Base-by-base conservation (phyloP, 192 early-diverging fungal genomes). In the Chytriomyces sp. region DNA sequence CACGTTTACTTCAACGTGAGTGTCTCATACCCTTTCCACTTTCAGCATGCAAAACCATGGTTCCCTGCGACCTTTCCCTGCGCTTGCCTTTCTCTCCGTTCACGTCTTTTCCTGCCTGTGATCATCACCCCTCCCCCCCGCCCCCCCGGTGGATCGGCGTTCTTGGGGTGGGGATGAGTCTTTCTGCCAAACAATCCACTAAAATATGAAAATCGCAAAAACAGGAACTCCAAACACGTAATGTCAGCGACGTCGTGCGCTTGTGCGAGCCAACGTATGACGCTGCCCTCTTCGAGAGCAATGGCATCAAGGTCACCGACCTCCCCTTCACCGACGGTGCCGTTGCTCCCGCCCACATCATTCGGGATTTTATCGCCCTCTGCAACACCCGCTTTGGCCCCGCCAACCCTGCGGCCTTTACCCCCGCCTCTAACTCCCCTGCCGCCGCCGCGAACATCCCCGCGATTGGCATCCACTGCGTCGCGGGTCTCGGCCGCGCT, bases 401-500 rank as follows among this genome's bases (percentile, higher is more conserved):
- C 39, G 77, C 32, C 30, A 22, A 84, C 39, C 14, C 44, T 49
- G 14, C 44, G 44, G n/a, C n/a, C n/a, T n/a, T n/a, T n/a, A 49
- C 55, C 39, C 40, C 54, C 36, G 28, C 58, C 4, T 32, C 40
- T 55, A 4, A 17, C 39, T 6, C 38, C 71, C 37, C 34, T 61
- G 49, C 14, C 71, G 22, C 54, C 59, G 40, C 32, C 75, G 19
- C 12, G 22, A 49, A 22, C 22, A 2, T 3, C 36, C 53, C 75
- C 14, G 64, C 72, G 8, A 56, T 76, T 25, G 94, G 90, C 3
- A 88, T 94, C 1, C 94, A 95, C 71, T 95, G 94, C 68, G 93
- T 95, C 17, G 89, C 93, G 5, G 94, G 94, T 33, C 82, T 95
- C 2, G 94, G 94, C 5, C 89, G 94, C 25, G 94, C 94, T 6